Percentiles rank a stretch among this genome's conserved stretches.
Conservation (phyloP, 2,329 filamentous ascomycete species). For the Rutstroemia sp. region DNA sequence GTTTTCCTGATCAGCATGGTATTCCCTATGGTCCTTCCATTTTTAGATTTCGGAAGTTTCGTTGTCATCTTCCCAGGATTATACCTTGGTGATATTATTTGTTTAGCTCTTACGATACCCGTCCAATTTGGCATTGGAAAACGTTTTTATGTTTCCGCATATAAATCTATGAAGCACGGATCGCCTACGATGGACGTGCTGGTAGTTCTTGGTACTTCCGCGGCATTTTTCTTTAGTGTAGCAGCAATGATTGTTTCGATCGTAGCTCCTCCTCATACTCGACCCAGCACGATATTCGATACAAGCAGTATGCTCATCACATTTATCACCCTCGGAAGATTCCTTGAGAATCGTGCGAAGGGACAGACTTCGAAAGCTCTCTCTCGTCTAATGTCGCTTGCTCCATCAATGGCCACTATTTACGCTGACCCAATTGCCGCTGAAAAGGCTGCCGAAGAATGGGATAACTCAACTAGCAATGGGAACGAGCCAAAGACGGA, state of each 20-base stretch:
- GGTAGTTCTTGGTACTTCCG: constrained; percentile 86
- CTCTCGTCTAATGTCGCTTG: constrained; percentile 88
- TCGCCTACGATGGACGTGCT: constrained; percentile 98
- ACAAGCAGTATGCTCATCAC: constrained; percentile 98
- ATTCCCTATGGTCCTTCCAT: constrained; percentile 74
- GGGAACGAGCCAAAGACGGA: constrained; percentile 39
- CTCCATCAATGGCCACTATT: constrained; percentile 94
- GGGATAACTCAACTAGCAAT: constrained; percentile 43
- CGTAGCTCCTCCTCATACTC: constrained; percentile 63
- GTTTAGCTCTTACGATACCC: constrained; percentile 76
- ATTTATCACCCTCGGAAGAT: constrained; percentile 86
- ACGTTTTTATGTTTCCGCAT: constrained; percentile 91
- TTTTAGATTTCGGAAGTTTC: constrained; percentile 68
- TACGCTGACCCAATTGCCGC: constrained; percentile 91
- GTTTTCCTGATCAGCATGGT: constrained; percentile 93
- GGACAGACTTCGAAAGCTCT: constrained; percentile 93
- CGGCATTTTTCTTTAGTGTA: constrained; percentile 93
- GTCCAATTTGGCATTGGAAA: constrained; percentile 95
- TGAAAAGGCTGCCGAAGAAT: constrained; percentile 79
- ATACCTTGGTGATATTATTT: constrained; percentile 82
- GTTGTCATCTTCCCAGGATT: constrained; percentile 62
- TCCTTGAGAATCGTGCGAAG: constrained; percentile 89
- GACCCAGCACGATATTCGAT: constrained; percentile 88
- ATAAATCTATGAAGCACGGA: constrained; percentile 81
- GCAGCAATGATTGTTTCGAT: constrained; percentile 81